These are phyloP conservation scores for Trichoderma orchidacearum DNA, from an alignment of 495 filamentous ascomycete species.

Conservation along the genomic window DNA sequence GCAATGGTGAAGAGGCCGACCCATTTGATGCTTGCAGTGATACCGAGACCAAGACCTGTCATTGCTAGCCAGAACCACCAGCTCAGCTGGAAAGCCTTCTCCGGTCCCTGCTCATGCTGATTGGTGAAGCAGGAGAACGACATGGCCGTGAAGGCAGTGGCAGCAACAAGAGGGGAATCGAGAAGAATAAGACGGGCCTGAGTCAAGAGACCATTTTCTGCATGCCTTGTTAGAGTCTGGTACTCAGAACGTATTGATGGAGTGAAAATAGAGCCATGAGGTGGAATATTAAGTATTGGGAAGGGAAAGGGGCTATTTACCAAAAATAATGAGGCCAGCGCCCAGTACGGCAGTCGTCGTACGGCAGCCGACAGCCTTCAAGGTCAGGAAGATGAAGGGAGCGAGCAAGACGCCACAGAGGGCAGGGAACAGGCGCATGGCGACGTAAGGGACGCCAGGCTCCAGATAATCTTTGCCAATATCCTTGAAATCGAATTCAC, in stretches of 20 bases:
- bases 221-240: no score
- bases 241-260: no score
- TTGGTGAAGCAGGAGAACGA: conserved; percentile 90
- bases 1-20: conserved; percentile 97
- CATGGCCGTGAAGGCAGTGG: conserved; percentile 83
- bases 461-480: conserved; percentile 98
- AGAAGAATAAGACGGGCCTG: conserved; percentile 92
- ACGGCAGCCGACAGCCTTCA: conserved; percentile 83
- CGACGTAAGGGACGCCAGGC: conserved; percentile 89
- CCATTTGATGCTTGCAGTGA: conserved; percentile 96
- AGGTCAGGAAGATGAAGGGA: conserved; percentile 83
- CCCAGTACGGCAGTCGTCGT: conserved; percentile 73
- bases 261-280: no score
- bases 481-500: conserved; percentile 96
- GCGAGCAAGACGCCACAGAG: conserved; percentile 75
- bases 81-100: conserved; percentile 66
- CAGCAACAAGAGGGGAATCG: conserved; percentile 87
- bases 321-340: conserved; percentile 77
- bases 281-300: no score
- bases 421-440: conserved; percentile 90
- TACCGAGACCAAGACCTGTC: conserved; percentile 77
- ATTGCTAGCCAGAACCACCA: conserved; percentile 98
- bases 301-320: conserved; percentile 30
- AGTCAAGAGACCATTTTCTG: conserved; percentile 89
- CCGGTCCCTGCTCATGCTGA: conserved; percentile 85